phyloP scores from a whole-genome alignment of 2,329 filamentous ascomycete species.

The Cytospora leucostoma region DNA sequence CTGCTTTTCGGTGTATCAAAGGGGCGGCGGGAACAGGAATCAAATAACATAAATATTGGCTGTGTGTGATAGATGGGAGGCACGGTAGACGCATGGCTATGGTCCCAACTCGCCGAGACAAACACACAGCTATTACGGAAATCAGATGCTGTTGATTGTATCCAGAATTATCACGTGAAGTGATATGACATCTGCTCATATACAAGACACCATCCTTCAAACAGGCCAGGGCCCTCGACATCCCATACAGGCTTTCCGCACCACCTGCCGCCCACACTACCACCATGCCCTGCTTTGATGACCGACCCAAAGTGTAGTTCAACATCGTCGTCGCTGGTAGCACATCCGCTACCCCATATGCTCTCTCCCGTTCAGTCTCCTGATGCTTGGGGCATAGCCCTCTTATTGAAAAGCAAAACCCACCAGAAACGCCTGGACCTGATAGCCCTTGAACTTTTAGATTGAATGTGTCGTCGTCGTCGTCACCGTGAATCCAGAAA shows the following conservation, averaged over 20 bases:
- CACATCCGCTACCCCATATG: not conserved
- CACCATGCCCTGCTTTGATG: not conserved
- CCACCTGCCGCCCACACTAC: not conserved
- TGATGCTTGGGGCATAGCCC: not conserved
- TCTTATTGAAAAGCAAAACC: not conserved
- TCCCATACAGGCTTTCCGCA: not conserved
- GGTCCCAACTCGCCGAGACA: not conserved
- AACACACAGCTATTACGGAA: not conserved
- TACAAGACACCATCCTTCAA: not conserved
- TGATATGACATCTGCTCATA: not conserved
- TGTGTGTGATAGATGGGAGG: not conserved
- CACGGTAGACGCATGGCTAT: not conserved
- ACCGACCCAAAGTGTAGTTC: not conserved
- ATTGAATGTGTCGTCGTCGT: not conserved
- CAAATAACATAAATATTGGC: not conserved
- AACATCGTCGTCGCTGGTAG: no score
- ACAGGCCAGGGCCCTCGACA: not conserved
- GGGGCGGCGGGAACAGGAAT: not conserved
- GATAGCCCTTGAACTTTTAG: not conserved
- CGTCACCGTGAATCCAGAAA: not conserved
- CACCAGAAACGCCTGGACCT: not conserved
- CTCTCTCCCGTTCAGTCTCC: not conserved
- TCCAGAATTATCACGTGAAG: not conserved
- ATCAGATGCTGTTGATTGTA: not conserved
- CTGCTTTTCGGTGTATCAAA: conserved; percentile 2